Base-by-base conservation (phyloP, 768 basidiomycete species). In the Trametopsis cervina region DNA sequence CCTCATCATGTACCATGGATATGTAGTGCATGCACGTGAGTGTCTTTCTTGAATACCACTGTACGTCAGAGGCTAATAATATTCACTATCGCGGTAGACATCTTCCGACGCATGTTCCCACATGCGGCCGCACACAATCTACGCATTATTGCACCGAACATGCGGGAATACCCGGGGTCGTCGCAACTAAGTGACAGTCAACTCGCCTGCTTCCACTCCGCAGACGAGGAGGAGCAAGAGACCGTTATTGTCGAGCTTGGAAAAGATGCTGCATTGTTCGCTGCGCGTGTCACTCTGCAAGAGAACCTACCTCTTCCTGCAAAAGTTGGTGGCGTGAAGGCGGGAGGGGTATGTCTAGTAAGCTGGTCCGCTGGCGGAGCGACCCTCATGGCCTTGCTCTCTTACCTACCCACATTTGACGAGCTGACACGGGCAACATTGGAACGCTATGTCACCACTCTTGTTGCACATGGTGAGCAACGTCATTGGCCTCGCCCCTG, bases 101-200 rank as follows among this genome's bases (percentile, higher is more conserved):
- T 61, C 2, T 73, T 74, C 44, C 44, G 63, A 26, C 66, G 51
- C 26, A 41, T 69, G 15, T 39, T 63, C 17, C 49, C 56, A 4
- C 25, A 57, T 6, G 66, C 68, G 1, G 29, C 56, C 0, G 17
- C 43, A 0, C 54, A 61, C 42, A 62, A 62, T 21, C 37, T 67
- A 3, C 67, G 71, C 1, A 47, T 72, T 36, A 62, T 73, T 17
- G 61, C 65, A 1, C 39, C 66, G 22, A 72, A 66, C 46, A 62
- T 68, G 24, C 62, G 70, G 0, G 60, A 62, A 25, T 71, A 68
- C 44, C 57, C 60, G 3, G 63, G 66, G 7, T 72, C 73, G 0
- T 67, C 68, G 1, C 62, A 63, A 1, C 63, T 62, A 52, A 55
- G 62, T 2, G 36, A 44, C 13, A 45, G 46, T 4, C 70, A 72